phyloP scores from a whole-genome alignment of 495 filamentous ascomycete species.

The Astrocystis sublimbata region DNA sequence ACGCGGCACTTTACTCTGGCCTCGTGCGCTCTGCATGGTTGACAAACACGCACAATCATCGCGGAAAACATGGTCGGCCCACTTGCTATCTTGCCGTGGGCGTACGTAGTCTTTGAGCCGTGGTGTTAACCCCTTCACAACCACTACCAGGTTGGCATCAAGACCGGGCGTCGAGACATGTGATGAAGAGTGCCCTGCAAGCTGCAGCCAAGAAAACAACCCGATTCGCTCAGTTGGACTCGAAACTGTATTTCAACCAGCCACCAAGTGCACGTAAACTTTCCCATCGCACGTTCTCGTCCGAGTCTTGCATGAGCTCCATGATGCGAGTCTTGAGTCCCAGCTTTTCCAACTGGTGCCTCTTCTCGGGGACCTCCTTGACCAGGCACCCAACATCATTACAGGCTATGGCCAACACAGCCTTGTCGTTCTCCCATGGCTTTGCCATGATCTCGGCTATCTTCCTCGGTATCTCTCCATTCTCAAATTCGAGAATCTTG shows the following conservation, averaged over 20 bases:
- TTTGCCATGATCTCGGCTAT: slow-evolving; percentile 85
- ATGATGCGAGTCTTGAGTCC: slow-evolving; percentile 90
- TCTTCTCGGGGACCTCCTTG: slow-evolving; percentile 84
- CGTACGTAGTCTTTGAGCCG: neutral
- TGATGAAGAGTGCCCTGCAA: neutral
- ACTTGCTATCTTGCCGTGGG: neutral
- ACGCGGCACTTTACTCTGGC: neutral
- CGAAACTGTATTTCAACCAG: slow-evolving; percentile 90
- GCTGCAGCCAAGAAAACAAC: neutral
- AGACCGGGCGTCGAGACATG: neutral
- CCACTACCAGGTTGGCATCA: neutral
- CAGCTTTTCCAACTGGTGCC: slow-evolving; percentile 79
- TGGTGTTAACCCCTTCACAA: neutral
- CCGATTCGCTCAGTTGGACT: slow-evolving; percentile 45
- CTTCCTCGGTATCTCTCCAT: slow-evolving; percentile 76
- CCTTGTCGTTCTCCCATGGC: slow-evolving; percentile 89
- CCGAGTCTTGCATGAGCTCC: slow-evolving; percentile 89
- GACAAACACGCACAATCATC: too few species aligned
- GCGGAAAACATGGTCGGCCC: neutral
- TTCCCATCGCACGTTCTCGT: slow-evolving; percentile 94
- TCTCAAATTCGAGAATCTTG: slow-evolving; percentile 81
- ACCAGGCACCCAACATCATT: slow-evolving; percentile 91
- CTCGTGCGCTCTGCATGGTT: neutral
- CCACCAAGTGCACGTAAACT: slow-evolving; percentile 89
- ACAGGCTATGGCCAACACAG: slow-evolving; percentile 92